Percentiles rank a stretch among this genome's conserved stretches.
Evolutionary conservation across 2,329 filamentous ascomycete species (phyloP).

Genomic region (Aspergillus aculeatinus): DNA sequence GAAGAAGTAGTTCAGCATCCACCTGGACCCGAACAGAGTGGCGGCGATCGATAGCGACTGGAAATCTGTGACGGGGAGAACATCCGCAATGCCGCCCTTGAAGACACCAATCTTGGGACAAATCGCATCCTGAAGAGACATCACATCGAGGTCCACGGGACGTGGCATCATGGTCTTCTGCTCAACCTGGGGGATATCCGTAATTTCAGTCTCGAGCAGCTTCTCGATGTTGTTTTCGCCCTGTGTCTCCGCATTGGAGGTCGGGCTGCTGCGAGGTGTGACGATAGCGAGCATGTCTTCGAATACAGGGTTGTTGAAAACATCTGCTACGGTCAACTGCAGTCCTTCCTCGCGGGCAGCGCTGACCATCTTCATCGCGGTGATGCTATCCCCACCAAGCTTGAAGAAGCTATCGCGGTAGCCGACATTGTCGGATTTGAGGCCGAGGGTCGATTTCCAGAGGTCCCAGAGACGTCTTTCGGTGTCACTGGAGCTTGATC

Average conservation of each 20-base stretch:
- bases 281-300: conserved; percentile 39
- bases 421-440: conserved; percentile 33
- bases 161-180: conserved; percentile 28
- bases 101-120: conserved; percentile 53
- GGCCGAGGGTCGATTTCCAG: conserved; percentile 39
- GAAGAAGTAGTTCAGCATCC: conserved; percentile 56
- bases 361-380: conserved; percentile 44
- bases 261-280: conserved; percentile 22
- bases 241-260: conserved; percentile 22
- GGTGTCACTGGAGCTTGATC: conserved; percentile 26
- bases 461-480: conserved; percentile 40
- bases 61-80: conserved; percentile 58
- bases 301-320: conserved; percentile 45
- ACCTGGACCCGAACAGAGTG: conserved; percentile 37
- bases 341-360: conserved; percentile 42
- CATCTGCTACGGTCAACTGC: conserved; percentile 44
- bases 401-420: conserved; percentile 45
- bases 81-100: conserved; percentile 54
- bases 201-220: conserved; percentile 5
- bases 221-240: conserved; percentile 14
- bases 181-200: conserved; percentile 6
- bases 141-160: conserved; percentile 27
- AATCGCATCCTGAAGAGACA: conserved; percentile 51
- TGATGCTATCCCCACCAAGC: conserved; percentile 43
- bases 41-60: conserved; percentile 39